These are phyloP conservation scores for Nitzschia sp. DNA, from an alignment of 108 stramenopile species.

Conservation along the genomic window DNA sequence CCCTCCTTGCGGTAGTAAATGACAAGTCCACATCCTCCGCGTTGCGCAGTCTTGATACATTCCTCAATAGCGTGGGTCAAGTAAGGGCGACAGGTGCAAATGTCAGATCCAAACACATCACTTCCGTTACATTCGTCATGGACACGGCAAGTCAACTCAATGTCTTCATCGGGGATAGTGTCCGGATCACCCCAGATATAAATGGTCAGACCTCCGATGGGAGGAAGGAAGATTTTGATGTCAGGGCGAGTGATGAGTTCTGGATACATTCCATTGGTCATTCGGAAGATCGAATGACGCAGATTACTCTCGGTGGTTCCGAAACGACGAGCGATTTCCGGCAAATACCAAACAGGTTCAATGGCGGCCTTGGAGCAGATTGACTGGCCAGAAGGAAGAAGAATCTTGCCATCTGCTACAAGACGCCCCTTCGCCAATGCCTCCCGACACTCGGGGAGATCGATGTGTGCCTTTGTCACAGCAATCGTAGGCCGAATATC, in stretches of 20 bases:
- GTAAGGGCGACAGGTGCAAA: constrained; percentile 98
- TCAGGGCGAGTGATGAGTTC: constrained; percentile 97
- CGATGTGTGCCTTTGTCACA: constrained; percentile 99
- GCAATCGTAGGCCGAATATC: constrained; percentile 99
- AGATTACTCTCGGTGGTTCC: constrained; percentile 89
- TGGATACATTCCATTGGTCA: constrained; percentile 99
- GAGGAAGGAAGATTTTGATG: constrained; percentile 97
- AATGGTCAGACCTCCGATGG: constrained; percentile 98
- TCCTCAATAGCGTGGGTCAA: constrained; percentile 99
- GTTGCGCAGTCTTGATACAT: constrained; percentile 95
- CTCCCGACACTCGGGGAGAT: constrained; percentile 95
- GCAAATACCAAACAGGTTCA: constrained; percentile 99
- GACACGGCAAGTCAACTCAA: constrained; percentile 94
- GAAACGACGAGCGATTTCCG: constrained; percentile 97
- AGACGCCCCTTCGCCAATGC: constrained; percentile 86
- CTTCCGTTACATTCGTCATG: constrained; percentile 99
- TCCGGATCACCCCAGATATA: constrained; percentile 99
- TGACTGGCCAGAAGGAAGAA: constrained; percentile 88
- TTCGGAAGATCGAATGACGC: constrained; percentile 94
- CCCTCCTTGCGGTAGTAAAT: constrained; percentile 99
- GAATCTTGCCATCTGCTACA: constrained; percentile 90
- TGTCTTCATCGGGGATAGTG: constrained; percentile 96
- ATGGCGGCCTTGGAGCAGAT: constrained; percentile 97
- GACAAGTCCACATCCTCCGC: constrained; percentile 94
- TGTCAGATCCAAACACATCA: constrained; percentile 98